Conservation (phyloP, 108 stramenopile species). For the Tribonema minus region DNA sequence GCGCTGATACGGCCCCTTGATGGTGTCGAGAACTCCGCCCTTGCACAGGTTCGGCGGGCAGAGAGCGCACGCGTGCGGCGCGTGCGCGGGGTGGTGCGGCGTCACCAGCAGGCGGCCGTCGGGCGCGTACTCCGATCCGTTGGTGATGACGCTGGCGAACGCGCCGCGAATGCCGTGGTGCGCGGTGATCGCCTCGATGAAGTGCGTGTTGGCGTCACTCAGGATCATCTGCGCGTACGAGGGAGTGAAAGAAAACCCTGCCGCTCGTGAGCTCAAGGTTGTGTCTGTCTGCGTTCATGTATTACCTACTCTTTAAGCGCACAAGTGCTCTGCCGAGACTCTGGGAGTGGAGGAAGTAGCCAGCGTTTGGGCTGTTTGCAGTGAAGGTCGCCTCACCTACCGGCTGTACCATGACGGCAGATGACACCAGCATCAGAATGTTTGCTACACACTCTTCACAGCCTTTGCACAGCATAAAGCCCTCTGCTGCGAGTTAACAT, state of each 20-base stretch:
- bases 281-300: too few species aligned
- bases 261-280: neutral
- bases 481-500: neutral
- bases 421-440: neutral
- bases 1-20: neutral
- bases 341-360: too few species aligned
- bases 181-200: constrained; percentile 14
- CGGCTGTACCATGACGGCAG: neutral
- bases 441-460: neutral
- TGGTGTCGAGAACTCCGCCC: constrained; percentile 1
- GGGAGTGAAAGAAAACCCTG: neutral
- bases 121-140: constrained; percentile 15
- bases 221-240: constrained; percentile 2
- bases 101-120: constrained; percentile 20
- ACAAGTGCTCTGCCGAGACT: too few species aligned
- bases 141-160: constrained; percentile 21
- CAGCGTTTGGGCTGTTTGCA: too few species aligned
- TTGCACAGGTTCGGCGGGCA: constrained; percentile 47
- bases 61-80: constrained; percentile 16
- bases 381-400: too few species aligned
- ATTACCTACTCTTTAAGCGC: too few species aligned
- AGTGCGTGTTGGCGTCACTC: constrained; percentile 30
- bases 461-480: neutral
- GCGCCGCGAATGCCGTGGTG: constrained; percentile 27
- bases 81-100: neutral